These are phyloP conservation scores for Suillus subluteus DNA, from an alignment of 768 basidiomycete genomes.

Conservation along the genomic window DNA sequence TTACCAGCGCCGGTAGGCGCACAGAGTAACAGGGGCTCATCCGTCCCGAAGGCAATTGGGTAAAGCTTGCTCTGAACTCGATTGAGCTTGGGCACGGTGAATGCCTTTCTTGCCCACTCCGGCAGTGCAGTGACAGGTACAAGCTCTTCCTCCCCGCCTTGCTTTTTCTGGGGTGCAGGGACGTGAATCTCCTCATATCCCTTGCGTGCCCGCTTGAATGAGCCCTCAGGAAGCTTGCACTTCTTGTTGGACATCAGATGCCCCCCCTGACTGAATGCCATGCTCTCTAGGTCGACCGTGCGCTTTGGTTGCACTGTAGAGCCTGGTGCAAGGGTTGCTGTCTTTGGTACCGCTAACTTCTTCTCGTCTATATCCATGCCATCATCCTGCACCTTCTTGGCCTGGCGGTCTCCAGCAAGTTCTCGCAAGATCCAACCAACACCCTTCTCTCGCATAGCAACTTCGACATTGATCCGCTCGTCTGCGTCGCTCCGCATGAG, in stretches of 20 bases:
- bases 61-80: slow-evolving; percentile 92
- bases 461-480: slow-evolving; percentile 90
- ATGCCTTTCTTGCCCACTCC: slow-evolving; percentile 86
- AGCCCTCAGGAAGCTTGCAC: slow-evolving; percentile 95
- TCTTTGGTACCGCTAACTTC: slow-evolving; percentile 63
- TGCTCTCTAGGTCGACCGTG: slow-evolving; percentile 86
- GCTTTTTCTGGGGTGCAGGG: slow-evolving; percentile 85
- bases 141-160: slow-evolving; percentile 61
- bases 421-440: slow-evolving; percentile 95
- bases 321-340: slow-evolving; percentile 86
- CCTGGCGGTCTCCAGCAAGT: slow-evolving; percentile 78
- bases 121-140: slow-evolving; percentile 78
- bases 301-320: slow-evolving; percentile 85
- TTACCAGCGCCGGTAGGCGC: slow-evolving; percentile 99
- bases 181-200: slow-evolving; percentile 99
- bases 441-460: slow-evolving; percentile 97
- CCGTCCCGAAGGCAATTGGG: slow-evolving; percentile 91
- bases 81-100: slow-evolving; percentile 81
- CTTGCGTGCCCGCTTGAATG: slow-evolving; percentile 95
- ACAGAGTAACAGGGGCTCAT: slow-evolving; percentile 94
- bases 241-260: slow-evolving; percentile 99
- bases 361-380: slow-evolving; percentile 83
- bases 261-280: slow-evolving; percentile 96
- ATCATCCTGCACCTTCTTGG: slow-evolving; percentile 51
- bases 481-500: slow-evolving; percentile 88